Base-by-base conservation (phyloP, 1,139 yeast genomes). In the Geotrichum fermentans region DNA sequence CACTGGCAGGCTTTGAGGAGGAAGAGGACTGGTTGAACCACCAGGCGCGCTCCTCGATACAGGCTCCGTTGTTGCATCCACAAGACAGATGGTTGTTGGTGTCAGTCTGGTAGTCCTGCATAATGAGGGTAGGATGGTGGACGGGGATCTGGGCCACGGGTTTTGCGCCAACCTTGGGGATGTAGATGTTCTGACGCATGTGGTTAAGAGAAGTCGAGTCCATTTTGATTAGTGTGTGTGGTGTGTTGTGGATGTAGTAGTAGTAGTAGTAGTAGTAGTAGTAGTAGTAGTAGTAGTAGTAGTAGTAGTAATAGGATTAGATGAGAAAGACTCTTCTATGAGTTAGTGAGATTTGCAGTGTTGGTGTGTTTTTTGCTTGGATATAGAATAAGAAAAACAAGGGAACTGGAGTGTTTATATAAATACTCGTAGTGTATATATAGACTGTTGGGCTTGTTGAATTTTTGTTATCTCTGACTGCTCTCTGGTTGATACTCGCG, bases 11-110 rank as follows among this genome's bases (percentile, higher is more conserved):
- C 28, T 30, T 32, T 11, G 36, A 8, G 30, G 8, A 13, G 26
- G 3, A n/a, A 8, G 32, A 1, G 34, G 18, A 29, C 40, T 47
- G 42, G 55, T 58, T 57, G 50, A 58, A 55, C 73, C 72, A 66
- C 78, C 78, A 74, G 4, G 77, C 77, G 29, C 64, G 65, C 49
- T 74, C 72, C 36, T 68, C 68, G 53, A 75, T 73, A 58, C 80
- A 75, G 21, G 68, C 65, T 39, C 70, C 72, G 30, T 73, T 74
- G 55, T 69, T 59, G 62, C 80, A 75, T 17, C 79, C 80, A 58
- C 80, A 75, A 24, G 64, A 56, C 45, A 70, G 65, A 24, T 69
- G 69, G 52, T 72, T 75, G 10, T 74, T 67, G 18, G 73, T 64
- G 58, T 74, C 79, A 7, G 74, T 65, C 43, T 65, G 65, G 49